Conservation (phyloP, 352 stramenopile species). For the Globisporangium apiculatum region DNA sequence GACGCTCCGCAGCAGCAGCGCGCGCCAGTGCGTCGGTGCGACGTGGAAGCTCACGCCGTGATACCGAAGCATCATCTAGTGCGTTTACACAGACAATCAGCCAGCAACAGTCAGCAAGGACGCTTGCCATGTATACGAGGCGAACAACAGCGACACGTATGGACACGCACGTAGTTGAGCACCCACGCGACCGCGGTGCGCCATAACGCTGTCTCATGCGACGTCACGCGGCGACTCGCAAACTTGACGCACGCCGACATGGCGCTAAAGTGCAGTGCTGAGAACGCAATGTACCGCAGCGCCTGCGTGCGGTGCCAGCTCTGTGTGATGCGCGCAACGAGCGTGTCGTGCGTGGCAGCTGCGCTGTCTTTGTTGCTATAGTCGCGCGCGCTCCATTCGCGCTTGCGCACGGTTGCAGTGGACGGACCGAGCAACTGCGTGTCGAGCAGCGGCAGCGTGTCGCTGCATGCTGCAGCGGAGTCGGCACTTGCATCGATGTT, state of each 20-base stretch:
- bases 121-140: no score
- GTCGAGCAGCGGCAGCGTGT: not conserved
- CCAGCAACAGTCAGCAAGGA: no score
- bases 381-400: no score
- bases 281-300: conserved; percentile 39
- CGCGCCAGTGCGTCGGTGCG: conserved; percentile 18
- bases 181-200: conserved; percentile 36
- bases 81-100: not conserved
- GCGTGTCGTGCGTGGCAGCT: no score
- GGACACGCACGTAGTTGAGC: conserved; percentile 37
- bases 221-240: conserved; percentile 38
- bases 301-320: conserved; percentile 19
- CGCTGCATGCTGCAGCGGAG: not conserved
- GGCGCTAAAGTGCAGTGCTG: conserved; percentile 57
- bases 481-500: not conserved
- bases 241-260: conserved; percentile 63
- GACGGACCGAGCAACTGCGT: no score
- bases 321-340: not conserved
- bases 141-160: no score
- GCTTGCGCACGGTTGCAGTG: no score
- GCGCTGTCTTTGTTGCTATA: no score
- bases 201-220: conserved; percentile 59
- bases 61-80: conserved; percentile 25
- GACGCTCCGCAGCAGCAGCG: conserved; percentile 47
- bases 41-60: conserved; percentile 34